Percentiles rank a stretch among this genome's conserved stretches.
Conservation (phyloP, 2,329 filamentous ascomycete species). For the Aschersonia sp. region DNA sequence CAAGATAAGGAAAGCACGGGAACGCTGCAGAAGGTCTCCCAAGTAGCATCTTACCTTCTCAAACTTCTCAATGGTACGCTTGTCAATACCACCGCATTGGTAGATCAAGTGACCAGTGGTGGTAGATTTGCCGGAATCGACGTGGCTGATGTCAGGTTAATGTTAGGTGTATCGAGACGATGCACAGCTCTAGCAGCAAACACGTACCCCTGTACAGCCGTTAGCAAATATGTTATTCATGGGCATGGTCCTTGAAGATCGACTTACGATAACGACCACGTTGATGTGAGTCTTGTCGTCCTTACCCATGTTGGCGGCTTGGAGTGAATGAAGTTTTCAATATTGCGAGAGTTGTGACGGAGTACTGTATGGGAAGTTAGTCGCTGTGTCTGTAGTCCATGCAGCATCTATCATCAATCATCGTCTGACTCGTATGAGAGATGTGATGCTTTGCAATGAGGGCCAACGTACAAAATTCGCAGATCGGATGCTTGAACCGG, state of each 20-base stretch:
- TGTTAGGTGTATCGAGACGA: slow-evolving; percentile 1
- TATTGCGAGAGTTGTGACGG: slow-evolving; percentile 5
- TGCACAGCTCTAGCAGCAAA: background rate
- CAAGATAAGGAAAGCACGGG: background rate
- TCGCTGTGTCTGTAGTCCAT: background rate
- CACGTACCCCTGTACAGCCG: slow-evolving; percentile 13
- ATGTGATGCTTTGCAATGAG: background rate
- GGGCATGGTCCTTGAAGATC: background rate
- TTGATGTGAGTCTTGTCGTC: slow-evolving; percentile 92
- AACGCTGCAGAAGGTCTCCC: too few relatives aligned
- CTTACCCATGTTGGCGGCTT: slow-evolving; percentile 41
- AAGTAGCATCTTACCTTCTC: slow-evolving; percentile 66
- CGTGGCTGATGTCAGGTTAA: slow-evolving; percentile 47
- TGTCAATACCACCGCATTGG: slow-evolving; percentile 99
- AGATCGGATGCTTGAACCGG: slow-evolving; percentile 29
- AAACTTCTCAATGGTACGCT: slow-evolving; percentile 99
- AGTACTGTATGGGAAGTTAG: slow-evolving; percentile 2
- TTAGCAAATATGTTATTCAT: slow-evolving; percentile 7
- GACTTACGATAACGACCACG: slow-evolving; percentile 79
- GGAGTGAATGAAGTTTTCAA: slow-evolving; percentile 1
- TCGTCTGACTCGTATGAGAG: background rate
- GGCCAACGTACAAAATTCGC: slow-evolving; percentile 21
- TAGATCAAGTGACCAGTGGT: slow-evolving; percentile 96
- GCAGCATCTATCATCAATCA: background rate
- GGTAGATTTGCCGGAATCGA: slow-evolving; percentile 98